Percentiles rank a stretch among this genome's conserved stretches.
Evolutionary conservation across 352 stramenopile genomes (phyloP).

Genomic region (Pythium chondricola): DNA sequence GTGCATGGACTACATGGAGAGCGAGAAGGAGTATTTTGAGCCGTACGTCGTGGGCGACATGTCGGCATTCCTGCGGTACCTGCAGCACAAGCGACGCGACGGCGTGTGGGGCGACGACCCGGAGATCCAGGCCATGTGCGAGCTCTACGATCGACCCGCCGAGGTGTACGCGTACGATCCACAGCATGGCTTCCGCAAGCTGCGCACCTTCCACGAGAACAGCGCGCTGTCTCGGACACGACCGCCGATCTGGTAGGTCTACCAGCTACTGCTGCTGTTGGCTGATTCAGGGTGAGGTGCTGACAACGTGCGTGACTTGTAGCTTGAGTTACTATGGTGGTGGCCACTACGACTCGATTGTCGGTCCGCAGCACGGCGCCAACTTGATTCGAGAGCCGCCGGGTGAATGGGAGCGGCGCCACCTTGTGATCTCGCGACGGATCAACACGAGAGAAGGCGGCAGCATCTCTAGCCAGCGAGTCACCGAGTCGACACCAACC

Average conservation of each 20-base stretch:
- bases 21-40: constrained; percentile 91
- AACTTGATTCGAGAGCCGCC: constrained; percentile 60
- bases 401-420: constrained; percentile 58
- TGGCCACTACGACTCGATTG: constrained; percentile 89
- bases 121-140: constrained; percentile 94
- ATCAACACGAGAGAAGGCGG: constrained; percentile 53
- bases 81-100: constrained; percentile 84
- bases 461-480: constrained; percentile 4
- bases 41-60: constrained; percentile 87
- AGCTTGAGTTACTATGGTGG: constrained; percentile 90
- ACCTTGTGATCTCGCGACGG: constrained; percentile 58
- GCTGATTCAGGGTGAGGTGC: too few relatives aligned
- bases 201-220: constrained; percentile 88
- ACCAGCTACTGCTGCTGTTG: background rate
- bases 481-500: background rate
- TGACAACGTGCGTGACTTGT: background rate
- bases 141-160: constrained; percentile 90
- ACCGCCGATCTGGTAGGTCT: constrained; percentile 56
- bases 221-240: constrained; percentile 43
- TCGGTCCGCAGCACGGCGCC: constrained; percentile 38
- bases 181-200: constrained; percentile 54
- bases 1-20: constrained; percentile 96
- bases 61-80: constrained; percentile 85
- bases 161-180: constrained; percentile 89
- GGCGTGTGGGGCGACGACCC: constrained; percentile 94